Evolutionary conservation across 129 eudicot species (phyloP).

Genomic region (Artemisia argyi): DNA sequence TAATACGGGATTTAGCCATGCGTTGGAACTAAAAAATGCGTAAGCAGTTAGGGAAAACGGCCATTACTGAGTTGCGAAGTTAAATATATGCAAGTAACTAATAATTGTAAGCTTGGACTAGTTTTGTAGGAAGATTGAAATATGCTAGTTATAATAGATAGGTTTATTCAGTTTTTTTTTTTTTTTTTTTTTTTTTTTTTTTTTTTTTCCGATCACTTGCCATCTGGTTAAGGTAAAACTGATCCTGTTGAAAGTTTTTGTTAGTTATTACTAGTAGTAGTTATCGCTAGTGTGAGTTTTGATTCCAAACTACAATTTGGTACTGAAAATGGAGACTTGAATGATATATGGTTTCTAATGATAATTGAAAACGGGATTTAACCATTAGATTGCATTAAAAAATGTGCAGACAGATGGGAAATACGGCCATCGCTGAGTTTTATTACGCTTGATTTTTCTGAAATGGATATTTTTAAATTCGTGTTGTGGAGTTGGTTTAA

Average conservation of each 20-base stretch:
- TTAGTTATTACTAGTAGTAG: constrained; percentile 2
- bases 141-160: no score
- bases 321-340: not conserved
- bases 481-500: not conserved
- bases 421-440: constrained; percentile 4
- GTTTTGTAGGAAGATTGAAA: no score
- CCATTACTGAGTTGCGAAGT: constrained; percentile 5
- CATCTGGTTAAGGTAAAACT: not conserved
- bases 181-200: not conserved
- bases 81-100: not conserved
- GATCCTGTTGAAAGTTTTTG: constrained; percentile 6
- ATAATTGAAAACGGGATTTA: no score
- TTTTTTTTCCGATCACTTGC: not conserved
- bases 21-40: no score
- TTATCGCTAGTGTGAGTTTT: not conserved
- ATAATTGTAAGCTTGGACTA: no score
- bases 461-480: not conserved
- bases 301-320: not conserved
- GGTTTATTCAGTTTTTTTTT: not conserved
- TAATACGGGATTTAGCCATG: no score
- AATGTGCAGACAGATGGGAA: not conserved
- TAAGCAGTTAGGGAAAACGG: not conserved
- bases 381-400: no score
- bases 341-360: not conserved
- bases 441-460: not conserved